Evolutionary conservation across 768 basidiomycete genomes (phyloP).

Genomic region (Pisolithus microcarpus): DNA sequence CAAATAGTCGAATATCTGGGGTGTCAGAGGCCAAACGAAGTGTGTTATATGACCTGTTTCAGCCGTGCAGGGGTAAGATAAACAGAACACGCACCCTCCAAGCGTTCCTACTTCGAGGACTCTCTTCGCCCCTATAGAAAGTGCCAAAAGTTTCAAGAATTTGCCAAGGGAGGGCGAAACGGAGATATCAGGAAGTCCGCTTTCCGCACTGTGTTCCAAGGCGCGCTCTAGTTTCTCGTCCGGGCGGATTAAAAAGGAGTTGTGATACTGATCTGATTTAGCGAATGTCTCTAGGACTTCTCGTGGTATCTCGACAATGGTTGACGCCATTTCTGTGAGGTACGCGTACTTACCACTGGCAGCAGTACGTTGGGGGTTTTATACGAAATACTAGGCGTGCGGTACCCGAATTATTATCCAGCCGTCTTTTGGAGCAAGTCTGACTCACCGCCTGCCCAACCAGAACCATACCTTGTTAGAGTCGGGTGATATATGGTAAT

Average conservation of each 20-base stretch:
- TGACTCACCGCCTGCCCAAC: too few species aligned
- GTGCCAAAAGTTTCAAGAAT: slow-evolving; percentile 45
- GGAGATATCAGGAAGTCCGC: slow-evolving; percentile 45
- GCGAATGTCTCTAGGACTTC: slow-evolving; percentile 36
- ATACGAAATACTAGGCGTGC: too few species aligned
- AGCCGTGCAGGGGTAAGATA: not conserved
- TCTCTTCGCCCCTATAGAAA: slow-evolving; percentile 45
- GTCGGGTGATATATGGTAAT: too few species aligned
- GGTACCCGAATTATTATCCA: too few species aligned
- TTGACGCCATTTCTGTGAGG: not conserved
- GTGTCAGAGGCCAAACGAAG: too few species aligned
- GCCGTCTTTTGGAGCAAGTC: too few species aligned
- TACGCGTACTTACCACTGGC: too few species aligned
- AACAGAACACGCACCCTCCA: slow-evolving; percentile 39
- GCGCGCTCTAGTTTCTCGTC: slow-evolving; percentile 40
- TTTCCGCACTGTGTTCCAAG: slow-evolving; percentile 32
- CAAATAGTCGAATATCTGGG: slow-evolving; percentile 31
- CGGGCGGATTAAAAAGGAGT: slow-evolving; percentile 41
- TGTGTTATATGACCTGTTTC: too few species aligned
- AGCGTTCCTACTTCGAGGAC: slow-evolving; percentile 63
- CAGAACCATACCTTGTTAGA: too few species aligned
- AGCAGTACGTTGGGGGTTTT: too few species aligned
- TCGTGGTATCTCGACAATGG: slow-evolving; percentile 1
- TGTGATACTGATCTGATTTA: slow-evolving; percentile 50
- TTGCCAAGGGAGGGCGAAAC: slow-evolving; percentile 52